Evolutionary conservation across 2,329 filamentous ascomycete genomes (phyloP), one percentile per base, ranked within the genome.

Genomic region (Eutypa lata): DNA sequence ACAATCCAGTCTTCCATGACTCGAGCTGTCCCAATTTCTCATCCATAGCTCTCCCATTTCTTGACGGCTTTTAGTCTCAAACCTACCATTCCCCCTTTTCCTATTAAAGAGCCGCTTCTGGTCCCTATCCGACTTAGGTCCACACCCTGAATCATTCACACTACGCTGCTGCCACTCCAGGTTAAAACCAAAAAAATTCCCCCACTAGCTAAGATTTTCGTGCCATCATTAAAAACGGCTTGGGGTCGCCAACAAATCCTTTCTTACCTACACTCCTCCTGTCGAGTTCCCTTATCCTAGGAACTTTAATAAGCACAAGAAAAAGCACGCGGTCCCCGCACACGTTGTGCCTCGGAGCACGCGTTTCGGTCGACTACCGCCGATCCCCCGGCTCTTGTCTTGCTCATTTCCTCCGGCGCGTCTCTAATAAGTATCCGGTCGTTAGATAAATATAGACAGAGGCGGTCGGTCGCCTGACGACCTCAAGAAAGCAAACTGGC

Each of bases 401-500:
- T 33, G 10, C n/a, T 37, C 46, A n/a, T n/a, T 24, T 16, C 11
- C 21, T 45, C 53, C 31, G 22, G 49, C 53, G 28, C 53, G 47
- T 48, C 54, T 48, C 35, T 51, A 47, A 51, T 35, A n/a, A n/a
- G 45, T 53, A 49, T 45, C 43, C 51, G 21, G 47, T 51, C 51
- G 47, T 51, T 50, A 48, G 55, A 52, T 14, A 48, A 47, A 59
- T 42, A 48, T 47, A 37, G 48, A 51, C 54, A 52, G 59, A 59
- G 62, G 22, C 57, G 61, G 62, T 68, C 57, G 61, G 62, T 68
- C 67, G 63, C 61, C 61, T 61, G 65, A 62, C 65, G 67, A 67
- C 63, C 64, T 61, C 57, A 53, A 58, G 59, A 57, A 61, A 74
- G 69, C 80, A 88, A 87, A 71, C 81, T 87, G 84, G 84, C 82